phyloP scores from a whole-genome alignment of 192 early-diverging fungal genomes.

The Dispira simplex region DNA sequence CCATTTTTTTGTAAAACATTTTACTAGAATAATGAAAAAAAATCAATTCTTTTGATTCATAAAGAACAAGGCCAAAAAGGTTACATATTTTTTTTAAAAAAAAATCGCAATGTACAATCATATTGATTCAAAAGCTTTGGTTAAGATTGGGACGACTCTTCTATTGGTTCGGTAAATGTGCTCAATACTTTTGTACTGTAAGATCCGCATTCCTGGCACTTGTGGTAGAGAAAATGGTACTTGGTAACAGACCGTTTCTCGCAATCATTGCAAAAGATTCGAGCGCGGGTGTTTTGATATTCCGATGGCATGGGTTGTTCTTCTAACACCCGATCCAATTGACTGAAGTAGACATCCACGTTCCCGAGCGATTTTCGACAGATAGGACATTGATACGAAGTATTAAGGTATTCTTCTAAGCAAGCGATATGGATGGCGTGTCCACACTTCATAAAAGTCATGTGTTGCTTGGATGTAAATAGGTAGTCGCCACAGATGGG shows the following conservation, averaged over 20 bases:
- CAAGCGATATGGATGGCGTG: conserved; percentile 88
- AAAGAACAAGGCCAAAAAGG: no score
- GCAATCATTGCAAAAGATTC: conserved; percentile 93
- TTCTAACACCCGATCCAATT: conserved; percentile 66
- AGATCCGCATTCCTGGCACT: conserved; percentile 67
- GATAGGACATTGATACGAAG: conserved; percentile 90
- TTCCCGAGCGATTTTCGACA: conserved; percentile 84
- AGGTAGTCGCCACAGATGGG: conserved; percentile 95
- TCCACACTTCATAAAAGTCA: conserved; percentile 82
- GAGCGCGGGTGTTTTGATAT: conserved; percentile 52
- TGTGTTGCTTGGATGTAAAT: conserved; percentile 67
- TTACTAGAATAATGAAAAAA: no score
- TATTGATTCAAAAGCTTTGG: no score
- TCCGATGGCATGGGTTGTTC: conserved; percentile 82
- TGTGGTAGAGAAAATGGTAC: conserved; percentile 96
- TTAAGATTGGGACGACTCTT: no score
- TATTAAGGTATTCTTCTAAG: conserved; percentile 65
- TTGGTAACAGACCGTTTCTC: conserved; percentile 65
- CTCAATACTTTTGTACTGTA: conserved; percentile 81
- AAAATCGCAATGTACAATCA: no score
- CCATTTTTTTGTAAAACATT: no score
- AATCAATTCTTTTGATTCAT: no score
- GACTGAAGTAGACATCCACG: conserved; percentile 62
- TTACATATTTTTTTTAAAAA: no score
- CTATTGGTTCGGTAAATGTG: conserved; percentile 19